These are phyloP conservation scores for Macadamia integrifolia DNA, from an alignment of 164 flowering plant genomes.

Conservation along the genomic window DNA sequence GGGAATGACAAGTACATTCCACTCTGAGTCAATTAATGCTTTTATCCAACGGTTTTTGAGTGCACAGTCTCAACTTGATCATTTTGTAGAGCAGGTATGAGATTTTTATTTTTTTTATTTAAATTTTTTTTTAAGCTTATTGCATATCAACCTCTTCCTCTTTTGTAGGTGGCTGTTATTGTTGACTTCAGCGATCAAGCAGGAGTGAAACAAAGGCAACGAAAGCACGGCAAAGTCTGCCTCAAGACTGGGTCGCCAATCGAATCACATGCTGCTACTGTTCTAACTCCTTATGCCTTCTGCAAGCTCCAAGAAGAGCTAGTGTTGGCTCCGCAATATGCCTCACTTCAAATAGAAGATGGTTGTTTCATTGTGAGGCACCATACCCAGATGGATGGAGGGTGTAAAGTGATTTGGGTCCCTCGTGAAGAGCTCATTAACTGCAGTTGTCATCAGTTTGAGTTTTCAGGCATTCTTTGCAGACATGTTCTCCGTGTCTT, in stretches of 20 bases:
- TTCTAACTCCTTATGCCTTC: slow-evolving; percentile 78
- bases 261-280: slow-evolving; percentile 71
- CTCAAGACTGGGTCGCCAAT: slow-evolving; percentile 80
- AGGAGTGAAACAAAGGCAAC: slow-evolving; percentile 49
- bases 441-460: slow-evolving; percentile 73
- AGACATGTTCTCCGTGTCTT: slow-evolving; percentile 74
- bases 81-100: slow-evolving; percentile 56
- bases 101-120: not conserved
- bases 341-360: slow-evolving; percentile 57
- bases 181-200: slow-evolving; percentile 47
- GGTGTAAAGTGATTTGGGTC: slow-evolving; percentile 59
- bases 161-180: slow-evolving; percentile 46
- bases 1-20: slow-evolving; percentile 51
- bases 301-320: slow-evolving; percentile 70
- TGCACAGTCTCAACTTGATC: slow-evolving; percentile 52
- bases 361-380: slow-evolving; percentile 62
- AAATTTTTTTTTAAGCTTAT: not conserved
- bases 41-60: slow-evolving; percentile 60
- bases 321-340: slow-evolving; percentile 70
- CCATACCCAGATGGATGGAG: slow-evolving; percentile 63
- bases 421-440: slow-evolving; percentile 52
- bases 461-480: slow-evolving; percentile 73
- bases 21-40: slow-evolving; percentile 49
- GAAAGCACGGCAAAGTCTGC: slow-evolving; percentile 40
- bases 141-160: not conserved